Percentiles rank a stretch among this genome's conserved stretches.
phyloP scores from a whole-genome alignment of 140 eudicot species.

The Bidens hawaiensis region DNA sequence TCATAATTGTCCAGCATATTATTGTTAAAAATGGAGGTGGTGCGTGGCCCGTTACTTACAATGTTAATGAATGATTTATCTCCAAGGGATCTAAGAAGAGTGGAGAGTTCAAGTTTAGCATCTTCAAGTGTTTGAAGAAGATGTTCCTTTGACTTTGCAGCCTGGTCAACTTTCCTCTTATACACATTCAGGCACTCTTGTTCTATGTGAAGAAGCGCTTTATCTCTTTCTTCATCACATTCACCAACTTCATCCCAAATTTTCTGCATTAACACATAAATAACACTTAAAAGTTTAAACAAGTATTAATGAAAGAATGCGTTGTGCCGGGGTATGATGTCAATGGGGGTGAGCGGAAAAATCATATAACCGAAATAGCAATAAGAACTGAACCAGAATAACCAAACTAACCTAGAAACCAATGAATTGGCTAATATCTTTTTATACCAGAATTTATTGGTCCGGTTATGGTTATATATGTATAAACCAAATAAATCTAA shows the following conservation, averaged over 20 bases:
- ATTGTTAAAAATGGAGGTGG: background rate
- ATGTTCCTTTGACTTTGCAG: constrained; percentile 73
- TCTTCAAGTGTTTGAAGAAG: constrained; percentile 88
- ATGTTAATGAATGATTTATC: constrained; percentile 55
- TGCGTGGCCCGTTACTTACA: constrained; percentile 38
- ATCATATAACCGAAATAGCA: background rate
- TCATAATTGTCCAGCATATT: background rate
- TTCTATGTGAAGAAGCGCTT: constrained; percentile 88
- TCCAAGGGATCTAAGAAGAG: constrained; percentile 74
- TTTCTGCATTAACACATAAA: constrained; percentile 46
- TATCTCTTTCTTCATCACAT: constrained; percentile 86
- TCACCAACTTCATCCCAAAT: constrained; percentile 99
- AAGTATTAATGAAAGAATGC: background rate
- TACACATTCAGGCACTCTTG: constrained; percentile 94
- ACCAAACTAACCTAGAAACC: background rate
- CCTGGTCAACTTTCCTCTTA: constrained; percentile 83
- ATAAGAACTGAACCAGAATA: background rate
- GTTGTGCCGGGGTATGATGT: background rate
- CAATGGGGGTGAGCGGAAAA: background rate
- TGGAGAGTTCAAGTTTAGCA: constrained; percentile 74
- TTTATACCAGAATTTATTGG: background rate
- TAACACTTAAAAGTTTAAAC: background rate
- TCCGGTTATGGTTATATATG: background rate
- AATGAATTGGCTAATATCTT: background rate
- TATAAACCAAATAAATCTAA: background rate